These are phyloP conservation scores for Straminergon stramineum DNA, from an alignment of 225 moss, liverwort and hornwort species.

Conservation along the genomic window DNA sequence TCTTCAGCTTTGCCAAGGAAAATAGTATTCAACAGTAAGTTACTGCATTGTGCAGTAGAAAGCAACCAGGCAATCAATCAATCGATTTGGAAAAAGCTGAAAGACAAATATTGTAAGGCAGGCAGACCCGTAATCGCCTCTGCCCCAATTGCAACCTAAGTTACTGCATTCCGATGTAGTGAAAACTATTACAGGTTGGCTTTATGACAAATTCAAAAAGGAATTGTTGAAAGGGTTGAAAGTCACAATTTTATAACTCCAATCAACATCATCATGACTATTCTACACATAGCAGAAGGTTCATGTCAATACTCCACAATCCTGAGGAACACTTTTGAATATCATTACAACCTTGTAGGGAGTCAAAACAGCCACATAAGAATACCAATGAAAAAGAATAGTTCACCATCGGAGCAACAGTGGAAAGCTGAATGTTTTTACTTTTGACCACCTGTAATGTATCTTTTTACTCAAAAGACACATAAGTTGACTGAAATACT, in stretches of 20 bases:
- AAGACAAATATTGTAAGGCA: neutral
- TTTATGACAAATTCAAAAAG: neutral
- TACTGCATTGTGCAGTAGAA: neutral
- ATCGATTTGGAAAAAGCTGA: neutral
- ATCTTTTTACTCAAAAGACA: neutral
- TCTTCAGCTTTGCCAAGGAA: neutral
- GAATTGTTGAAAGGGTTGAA: neutral
- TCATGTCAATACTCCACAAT: too few species aligned
- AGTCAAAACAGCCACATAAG: too few species aligned
- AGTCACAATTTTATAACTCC: neutral
- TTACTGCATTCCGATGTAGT: neutral
- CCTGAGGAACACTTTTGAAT: neutral
- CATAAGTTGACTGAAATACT: too few species aligned
- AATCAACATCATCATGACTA: neutral
- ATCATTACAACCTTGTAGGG: too few species aligned
- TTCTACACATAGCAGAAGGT: neutral
- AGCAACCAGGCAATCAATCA: neutral
- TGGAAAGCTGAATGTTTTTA: neutral
- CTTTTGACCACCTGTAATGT: neutral
- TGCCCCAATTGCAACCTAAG: too few species aligned
- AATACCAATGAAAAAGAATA: neutral
- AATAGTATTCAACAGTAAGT: neutral
- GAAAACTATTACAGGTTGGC: neutral
- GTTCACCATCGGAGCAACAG: neutral
- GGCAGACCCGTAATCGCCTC: neutral